phyloP scores from a whole-genome alignment of 768 basidiomycete species.

The Hygrophoropsis aurantiaca region DNA sequence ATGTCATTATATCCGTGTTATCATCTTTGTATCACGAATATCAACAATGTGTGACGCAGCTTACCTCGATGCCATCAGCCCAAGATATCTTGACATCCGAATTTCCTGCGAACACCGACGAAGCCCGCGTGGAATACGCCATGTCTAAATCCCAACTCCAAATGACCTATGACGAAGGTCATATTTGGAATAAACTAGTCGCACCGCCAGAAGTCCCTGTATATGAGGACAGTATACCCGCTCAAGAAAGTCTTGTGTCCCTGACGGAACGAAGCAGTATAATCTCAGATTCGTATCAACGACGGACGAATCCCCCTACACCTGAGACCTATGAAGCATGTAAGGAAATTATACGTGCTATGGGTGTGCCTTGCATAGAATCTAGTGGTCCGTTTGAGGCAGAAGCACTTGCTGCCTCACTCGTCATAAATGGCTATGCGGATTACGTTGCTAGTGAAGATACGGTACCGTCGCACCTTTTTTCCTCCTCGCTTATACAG shows the following conservation, averaged over 20 bases:
- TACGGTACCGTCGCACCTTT: no score
- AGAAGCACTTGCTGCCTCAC: constrained; percentile 79
- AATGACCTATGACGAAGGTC: constrained; percentile 59
- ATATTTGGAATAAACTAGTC: constrained; percentile 53
- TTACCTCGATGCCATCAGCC: constrained; percentile 40
- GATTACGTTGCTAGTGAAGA: constrained; percentile 94
- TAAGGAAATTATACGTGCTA: constrained; percentile 64
- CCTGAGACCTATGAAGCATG: constrained; percentile 66
- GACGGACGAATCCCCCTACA: constrained; percentile 63
- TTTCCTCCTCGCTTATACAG: constrained; percentile 3
- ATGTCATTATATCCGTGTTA: constrained; percentile 38
- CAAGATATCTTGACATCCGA: constrained; percentile 10
- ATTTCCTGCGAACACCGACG: constrained; percentile 25
- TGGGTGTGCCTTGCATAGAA: constrained; percentile 83
- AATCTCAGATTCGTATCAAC: constrained; percentile 65
- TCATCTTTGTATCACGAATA: constrained; percentile 51
- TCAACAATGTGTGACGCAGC: constrained; percentile 43
- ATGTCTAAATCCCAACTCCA: constrained; percentile 65
- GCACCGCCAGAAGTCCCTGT: constrained; percentile 10
- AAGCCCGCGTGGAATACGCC: constrained; percentile 40
- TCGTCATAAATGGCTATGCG: constrained; percentile 72
- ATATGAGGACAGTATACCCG: constrained; percentile 18
- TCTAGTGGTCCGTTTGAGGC: constrained; percentile 73
- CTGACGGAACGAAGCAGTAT: constrained; percentile 52
- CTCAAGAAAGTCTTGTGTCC: constrained; percentile 18